Conservation (phyloP, 2,329 filamentous ascomycete genomes). For the Diaporthe ilicicola region DNA sequence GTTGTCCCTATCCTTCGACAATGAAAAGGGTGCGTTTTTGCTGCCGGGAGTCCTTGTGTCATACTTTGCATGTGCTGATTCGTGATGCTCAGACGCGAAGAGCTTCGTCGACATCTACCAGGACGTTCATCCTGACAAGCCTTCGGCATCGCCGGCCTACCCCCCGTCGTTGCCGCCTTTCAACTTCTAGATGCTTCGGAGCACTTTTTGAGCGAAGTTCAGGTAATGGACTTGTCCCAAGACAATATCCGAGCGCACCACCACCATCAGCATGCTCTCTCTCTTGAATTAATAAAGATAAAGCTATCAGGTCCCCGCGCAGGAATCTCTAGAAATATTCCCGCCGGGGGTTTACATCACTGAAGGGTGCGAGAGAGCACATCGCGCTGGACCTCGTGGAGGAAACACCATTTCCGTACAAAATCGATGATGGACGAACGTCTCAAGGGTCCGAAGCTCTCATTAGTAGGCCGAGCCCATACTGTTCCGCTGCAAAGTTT, state of each 20-base stretch:
- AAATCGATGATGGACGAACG: too few relatives aligned
- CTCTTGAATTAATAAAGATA: not conserved
- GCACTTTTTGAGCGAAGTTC: not conserved
- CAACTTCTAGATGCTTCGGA: not conserved
- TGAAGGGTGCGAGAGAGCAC: not conserved
- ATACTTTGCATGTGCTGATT: not conserved
- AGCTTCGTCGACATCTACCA: not conserved
- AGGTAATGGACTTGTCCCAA: not conserved
- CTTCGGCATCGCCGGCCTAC: slow-evolving; percentile 3
- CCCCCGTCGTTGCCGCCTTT: slow-evolving; percentile 17
- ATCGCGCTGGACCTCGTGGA: too few relatives aligned
- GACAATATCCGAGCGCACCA: not conserved
- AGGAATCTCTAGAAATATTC: not conserved
- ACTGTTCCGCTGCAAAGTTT: too few relatives aligned
- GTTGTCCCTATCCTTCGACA: not conserved
- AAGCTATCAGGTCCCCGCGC: not conserved
- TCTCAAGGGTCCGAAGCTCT: too few relatives aligned
- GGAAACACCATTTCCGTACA: too few relatives aligned
- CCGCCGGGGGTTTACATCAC: not conserved
- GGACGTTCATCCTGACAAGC: not conserved
- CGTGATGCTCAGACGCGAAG: not conserved
- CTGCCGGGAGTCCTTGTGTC: too few relatives aligned
- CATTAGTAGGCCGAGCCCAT: too few relatives aligned
- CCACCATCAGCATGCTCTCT: not conserved
- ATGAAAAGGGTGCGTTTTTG: not conserved